These are phyloP conservation scores for Penicillium paradoxum DNA, from an alignment of 495 filamentous ascomycete genomes.

Conservation along the genomic window DNA sequence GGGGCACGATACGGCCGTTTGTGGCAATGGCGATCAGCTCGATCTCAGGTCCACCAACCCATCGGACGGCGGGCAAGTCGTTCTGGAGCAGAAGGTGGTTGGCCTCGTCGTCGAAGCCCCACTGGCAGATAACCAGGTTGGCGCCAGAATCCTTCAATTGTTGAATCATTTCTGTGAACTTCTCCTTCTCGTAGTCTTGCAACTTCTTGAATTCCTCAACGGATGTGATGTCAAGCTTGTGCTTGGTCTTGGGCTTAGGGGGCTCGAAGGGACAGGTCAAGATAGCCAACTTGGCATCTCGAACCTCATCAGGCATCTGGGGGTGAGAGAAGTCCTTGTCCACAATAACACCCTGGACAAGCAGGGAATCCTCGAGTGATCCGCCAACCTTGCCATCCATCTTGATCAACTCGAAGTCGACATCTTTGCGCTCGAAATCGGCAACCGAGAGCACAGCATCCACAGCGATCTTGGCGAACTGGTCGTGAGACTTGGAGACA, in stretches of 20 bases:
- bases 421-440: slow-evolving; percentile 92
- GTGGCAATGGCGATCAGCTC: slow-evolving; percentile 98
- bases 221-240: slow-evolving; percentile 95
- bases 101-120: slow-evolving; percentile 99
- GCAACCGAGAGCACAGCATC: slow-evolving; percentile 96
- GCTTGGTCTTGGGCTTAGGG: slow-evolving; percentile 99
- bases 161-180: slow-evolving; percentile 97
- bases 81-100: slow-evolving; percentile 97
- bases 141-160: slow-evolving; percentile 96
- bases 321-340: slow-evolving; percentile 99
- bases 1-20: slow-evolving; percentile 92
- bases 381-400: slow-evolving; percentile 98
- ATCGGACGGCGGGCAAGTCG: slow-evolving; percentile 89
- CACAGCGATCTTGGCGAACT: slow-evolving; percentile 94
- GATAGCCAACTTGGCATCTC: slow-evolving; percentile 93
- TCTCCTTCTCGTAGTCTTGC: slow-evolving; percentile 89
- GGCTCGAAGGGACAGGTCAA: slow-evolving; percentile 98
- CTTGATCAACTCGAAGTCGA: slow-evolving; percentile 99
- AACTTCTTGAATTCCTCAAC: slow-evolving; percentile 98
- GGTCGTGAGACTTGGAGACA: slow-evolving; percentile 97
- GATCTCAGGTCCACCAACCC: slow-evolving; percentile 98
- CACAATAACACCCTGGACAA: slow-evolving; percentile 96
- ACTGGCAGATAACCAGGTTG: slow-evolving; percentile 98
- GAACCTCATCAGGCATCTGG: slow-evolving; percentile 94
- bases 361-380: slow-evolving; percentile 84